These are phyloP conservation scores for Paramecium tetraurelia DNA, from an alignment of 73 alveolate species.

Conservation along the genomic window DNA sequence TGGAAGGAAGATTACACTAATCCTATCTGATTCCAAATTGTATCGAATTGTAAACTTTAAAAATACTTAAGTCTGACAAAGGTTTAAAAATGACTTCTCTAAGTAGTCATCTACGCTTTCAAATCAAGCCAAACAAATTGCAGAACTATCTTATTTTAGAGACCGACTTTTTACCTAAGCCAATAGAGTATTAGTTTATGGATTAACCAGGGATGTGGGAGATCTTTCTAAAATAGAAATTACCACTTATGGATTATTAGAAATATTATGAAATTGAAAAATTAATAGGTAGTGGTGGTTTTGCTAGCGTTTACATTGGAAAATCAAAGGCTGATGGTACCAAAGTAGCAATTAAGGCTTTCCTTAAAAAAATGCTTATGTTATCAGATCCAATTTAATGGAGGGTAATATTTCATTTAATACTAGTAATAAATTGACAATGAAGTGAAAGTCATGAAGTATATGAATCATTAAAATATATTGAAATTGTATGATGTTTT, in stretches of 20 bases:
- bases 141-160: background rate
- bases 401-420: background rate
- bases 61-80: background rate
- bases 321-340: conserved; percentile 11
- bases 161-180: background rate
- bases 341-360: conserved; percentile 1
- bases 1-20: background rate
- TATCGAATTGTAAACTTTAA: background rate
- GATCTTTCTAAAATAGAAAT: background rate
- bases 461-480: background rate
- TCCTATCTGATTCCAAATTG: background rate
- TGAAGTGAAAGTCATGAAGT: background rate
- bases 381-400: background rate
- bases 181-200: background rate
- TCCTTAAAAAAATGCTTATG: background rate
- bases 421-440: background rate
- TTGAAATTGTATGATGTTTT: conserved; percentile 16
- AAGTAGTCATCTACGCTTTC: background rate
- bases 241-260: background rate
- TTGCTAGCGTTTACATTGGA: background rate
- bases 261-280: conserved; percentile 26
- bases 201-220: conserved; percentile 25
- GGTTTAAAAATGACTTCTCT: background rate
- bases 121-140: background rate
- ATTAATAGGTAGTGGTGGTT: conserved; percentile 25